Evolutionary conservation across 768 basidiomycete genomes (phyloP), one percentile per base, ranked within the genome.

Genomic region (Macrolepiota fuliginosa): DNA sequence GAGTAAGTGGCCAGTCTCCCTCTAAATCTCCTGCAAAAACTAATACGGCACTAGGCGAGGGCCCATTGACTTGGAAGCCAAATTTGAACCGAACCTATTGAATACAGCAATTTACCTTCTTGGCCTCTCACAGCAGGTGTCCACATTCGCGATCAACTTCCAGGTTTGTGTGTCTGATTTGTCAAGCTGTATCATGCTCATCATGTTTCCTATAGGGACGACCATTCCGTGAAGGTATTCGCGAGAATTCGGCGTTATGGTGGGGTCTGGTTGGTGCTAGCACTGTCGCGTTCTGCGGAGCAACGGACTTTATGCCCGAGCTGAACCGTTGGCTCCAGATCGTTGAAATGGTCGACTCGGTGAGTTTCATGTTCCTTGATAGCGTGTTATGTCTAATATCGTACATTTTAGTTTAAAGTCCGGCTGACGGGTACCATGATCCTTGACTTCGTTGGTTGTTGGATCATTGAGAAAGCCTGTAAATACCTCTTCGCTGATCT

Each of bases 91-190:
- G 0, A 92, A 88, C 65, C 77, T 99, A 52, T 80, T 99, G 62
- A 99, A 98, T 79, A 96, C 96, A 2, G 94, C 95, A 45, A 96
- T 99, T 69, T 99, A 96, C 77, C 86, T 98, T 29, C 82, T 99
- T 55, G 91, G 96, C 56, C 83, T 98, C 39, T 96, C 93, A 1
- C 96, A 99, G 72, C 97, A 99, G 73, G 96, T 99, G 1, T 98
- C 96, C 6, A 98, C 97, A 0, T 98, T 99, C 69, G 89, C 95
- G 3, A 94, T 98, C 78, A 99, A 99, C 79, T 99, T 96, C 84
- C 94, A 95, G 79, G 88, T 86, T 66, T 35, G 72, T 65, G 15
- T 29, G 32, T 19, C 10, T 42, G 9, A 27, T 49, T 42, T 53
- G 1, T 37, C 37, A 7, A 35, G 35, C 37, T 46, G 25, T 22